phyloP scores from a whole-genome alignment of 1,284 basidiomycete species.

The Hymenochaete sp. region DNA sequence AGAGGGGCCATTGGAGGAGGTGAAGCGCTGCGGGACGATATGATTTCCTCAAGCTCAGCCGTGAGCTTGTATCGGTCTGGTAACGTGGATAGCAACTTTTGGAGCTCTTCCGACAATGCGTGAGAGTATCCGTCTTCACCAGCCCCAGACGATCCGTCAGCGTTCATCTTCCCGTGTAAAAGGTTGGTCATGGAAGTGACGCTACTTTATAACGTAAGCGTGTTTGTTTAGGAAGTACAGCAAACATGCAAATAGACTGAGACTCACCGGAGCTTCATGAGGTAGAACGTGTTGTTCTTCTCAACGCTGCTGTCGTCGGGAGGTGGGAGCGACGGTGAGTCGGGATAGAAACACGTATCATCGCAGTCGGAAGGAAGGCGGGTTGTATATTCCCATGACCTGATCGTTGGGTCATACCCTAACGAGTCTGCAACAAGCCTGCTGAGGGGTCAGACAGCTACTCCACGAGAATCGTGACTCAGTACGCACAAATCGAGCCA shows the following conservation, averaged over 20 bases:
- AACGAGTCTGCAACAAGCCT: conserved; percentile 9
- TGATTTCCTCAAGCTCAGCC: conserved; percentile 12
- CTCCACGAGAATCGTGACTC: neutral
- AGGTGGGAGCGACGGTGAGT: conserved; percentile 3
- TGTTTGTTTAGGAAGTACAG: neutral
- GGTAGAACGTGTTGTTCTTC: conserved; percentile 4
- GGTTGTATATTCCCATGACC: conserved; percentile 6
- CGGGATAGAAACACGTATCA: conserved; percentile 6
- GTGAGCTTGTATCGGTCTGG: conserved; percentile 27
- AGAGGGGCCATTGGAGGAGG: conserved; percentile 25
- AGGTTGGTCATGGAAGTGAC: neutral
- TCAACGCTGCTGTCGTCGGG: conserved; percentile 3
- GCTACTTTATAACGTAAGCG: neutral
- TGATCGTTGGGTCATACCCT: conserved; percentile 9
- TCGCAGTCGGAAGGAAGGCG: conserved; percentile 5
- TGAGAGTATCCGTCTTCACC: neutral
- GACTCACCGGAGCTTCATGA: conserved; percentile 12
- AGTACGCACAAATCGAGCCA: conserved; percentile 15
- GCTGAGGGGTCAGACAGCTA: neutral
- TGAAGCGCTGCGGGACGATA: conserved; percentile 11
- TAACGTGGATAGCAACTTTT: conserved; percentile 43
- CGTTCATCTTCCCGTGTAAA: too few relatives aligned
- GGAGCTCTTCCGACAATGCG: conserved; percentile 40
- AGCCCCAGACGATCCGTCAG: neutral
- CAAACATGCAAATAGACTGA: too few relatives aligned